Conservation (phyloP, 2,329 filamentous ascomycete genomes). For the Fusarium tricinctum region DNA sequence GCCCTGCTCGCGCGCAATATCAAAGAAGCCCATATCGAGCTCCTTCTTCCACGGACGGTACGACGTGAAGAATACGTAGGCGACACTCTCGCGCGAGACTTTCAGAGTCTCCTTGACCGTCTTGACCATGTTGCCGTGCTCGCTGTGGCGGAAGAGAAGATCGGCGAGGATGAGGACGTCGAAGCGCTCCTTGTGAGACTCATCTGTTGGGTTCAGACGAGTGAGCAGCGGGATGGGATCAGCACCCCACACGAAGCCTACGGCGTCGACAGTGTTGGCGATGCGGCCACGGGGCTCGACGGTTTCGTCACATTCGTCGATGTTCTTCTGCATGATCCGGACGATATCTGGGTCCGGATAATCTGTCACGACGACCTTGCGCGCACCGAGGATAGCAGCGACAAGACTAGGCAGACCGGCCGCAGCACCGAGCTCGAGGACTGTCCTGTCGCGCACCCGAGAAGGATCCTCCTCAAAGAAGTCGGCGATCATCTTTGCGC, state of each 20-base stretch:
- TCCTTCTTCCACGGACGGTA: conserved; percentile 88
- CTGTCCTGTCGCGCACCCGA: conserved; percentile 75
- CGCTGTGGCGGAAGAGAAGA: conserved; percentile 90
- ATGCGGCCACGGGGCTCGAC: conserved; percentile 51
- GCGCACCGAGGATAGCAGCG: conserved; percentile 79
- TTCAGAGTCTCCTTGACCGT: conserved; percentile 78
- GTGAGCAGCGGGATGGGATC: conserved; percentile 70
- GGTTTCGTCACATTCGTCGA: conserved; percentile 67
- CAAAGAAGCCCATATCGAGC: conserved; percentile 90
- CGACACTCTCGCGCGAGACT: conserved; percentile 67
- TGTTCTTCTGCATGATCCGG: conserved; percentile 82
- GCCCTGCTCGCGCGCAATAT: conserved; percentile 76
- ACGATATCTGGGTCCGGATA: conserved; percentile 90
- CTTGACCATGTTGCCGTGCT: conserved; percentile 82
- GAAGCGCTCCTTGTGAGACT: conserved; percentile 63
- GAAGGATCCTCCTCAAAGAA: conserved; percentile 80
- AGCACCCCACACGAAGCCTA: conserved; percentile 89
- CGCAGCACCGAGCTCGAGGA: conserved; percentile 91
- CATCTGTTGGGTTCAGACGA: conserved; percentile 61
- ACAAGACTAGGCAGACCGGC: conserved; percentile 87
- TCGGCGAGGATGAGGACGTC: conserved; percentile 90
- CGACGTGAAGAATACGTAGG: conserved; percentile 93
- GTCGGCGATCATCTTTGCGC: conserved; percentile 80
- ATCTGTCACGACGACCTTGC: conserved; percentile 83
- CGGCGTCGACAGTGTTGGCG: conserved; percentile 63